Conservation (phyloP, 371 early-diverging fungal species). For the Choanephora cucurbitarum region DNA sequence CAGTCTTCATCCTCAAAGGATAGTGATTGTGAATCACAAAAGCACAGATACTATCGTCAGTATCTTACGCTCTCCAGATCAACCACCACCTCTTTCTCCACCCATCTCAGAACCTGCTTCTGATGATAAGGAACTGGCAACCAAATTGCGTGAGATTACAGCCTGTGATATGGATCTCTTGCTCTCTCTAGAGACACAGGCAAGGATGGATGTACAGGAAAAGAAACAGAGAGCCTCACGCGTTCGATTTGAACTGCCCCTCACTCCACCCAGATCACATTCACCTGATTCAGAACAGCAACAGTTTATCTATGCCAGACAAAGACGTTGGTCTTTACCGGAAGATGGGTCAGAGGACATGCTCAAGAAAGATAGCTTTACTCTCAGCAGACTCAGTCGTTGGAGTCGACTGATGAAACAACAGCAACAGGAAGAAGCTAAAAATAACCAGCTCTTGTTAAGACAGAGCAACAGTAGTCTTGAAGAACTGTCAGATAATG, state of each 20-base stretch:
- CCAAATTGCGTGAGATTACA: conserved; percentile 23
- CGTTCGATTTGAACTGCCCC: conserved; percentile 34
- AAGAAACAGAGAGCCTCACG: conserved; percentile 18
- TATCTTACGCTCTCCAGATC: conserved; percentile 2
- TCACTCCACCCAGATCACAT: conserved; percentile 22
- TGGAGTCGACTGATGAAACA: conserved; percentile 14
- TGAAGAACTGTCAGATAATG: not conserved
- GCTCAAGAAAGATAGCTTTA: conserved; percentile 8
- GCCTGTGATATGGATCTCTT: conserved; percentile 36
- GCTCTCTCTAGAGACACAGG: conserved; percentile 38
- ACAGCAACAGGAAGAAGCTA: conserved; percentile 16
- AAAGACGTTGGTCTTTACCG: conserved; percentile 28
- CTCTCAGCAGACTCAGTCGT: conserved; percentile 1
- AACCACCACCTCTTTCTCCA: conserved; percentile 1
- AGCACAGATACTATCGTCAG: conserved; percentile 6
- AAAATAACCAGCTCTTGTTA: not conserved
- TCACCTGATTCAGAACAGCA: conserved; percentile 10
- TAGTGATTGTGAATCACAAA: conserved; percentile 7
- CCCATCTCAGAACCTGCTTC: conserved; percentile 1
- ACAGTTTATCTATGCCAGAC: conserved; percentile 1
- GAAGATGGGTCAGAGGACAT: conserved; percentile 8
- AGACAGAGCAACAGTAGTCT: not conserved
- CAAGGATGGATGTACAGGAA: conserved; percentile 33
- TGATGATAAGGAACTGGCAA: conserved; percentile 20
- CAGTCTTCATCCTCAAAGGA: conserved; percentile 3